These are phyloP conservation scores for Dryas octopetala DNA, from an alignment of 306 rosid species.

Conservation along the genomic window DNA sequence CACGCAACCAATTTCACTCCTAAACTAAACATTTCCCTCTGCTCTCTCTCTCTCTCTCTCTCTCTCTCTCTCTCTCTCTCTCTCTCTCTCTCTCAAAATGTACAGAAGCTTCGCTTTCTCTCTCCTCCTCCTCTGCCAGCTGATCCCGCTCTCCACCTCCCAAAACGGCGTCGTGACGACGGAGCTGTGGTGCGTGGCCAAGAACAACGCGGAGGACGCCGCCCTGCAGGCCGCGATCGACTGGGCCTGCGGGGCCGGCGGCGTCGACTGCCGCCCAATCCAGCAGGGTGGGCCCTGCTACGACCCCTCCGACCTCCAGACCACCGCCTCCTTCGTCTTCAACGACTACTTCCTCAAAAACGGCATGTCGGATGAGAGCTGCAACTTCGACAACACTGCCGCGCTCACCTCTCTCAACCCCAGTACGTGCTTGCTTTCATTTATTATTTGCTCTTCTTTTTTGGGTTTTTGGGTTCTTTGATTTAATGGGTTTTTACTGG, in stretches of 20 bases:
- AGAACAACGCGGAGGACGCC: constrained; percentile 85
- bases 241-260: constrained; percentile 93
- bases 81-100: constrained; percentile 31
- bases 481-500: background rate
- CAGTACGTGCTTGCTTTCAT: constrained; percentile 35
- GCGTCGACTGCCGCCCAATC: constrained; percentile 74
- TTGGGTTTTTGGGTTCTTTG: too few species aligned
- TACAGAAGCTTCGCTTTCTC: constrained; percentile 13
- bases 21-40: background rate
- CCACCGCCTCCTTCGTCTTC: constrained; percentile 81
- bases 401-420: constrained; percentile 79
- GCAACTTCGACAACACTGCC: constrained; percentile 69
- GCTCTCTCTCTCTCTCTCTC: background rate
- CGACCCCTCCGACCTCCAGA: constrained; percentile 52
- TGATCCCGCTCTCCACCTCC: constrained; percentile 28
- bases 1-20: background rate
- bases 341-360: constrained; percentile 70
- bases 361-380: constrained; percentile 69
- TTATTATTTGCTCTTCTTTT: background rate
- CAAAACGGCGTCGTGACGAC: constrained; percentile 28
- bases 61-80: background rate
- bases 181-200: constrained; percentile 97
- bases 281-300: constrained; percentile 80
- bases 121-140: background rate
- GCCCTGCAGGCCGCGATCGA: constrained; percentile 65